Percentiles rank a stretch among this genome's conserved stretches.
These are phyloP conservation scores for Pseudotulostoma volvatum DNA, from an alignment of 495 filamentous ascomycete genomes.

Conservation along the genomic window DNA sequence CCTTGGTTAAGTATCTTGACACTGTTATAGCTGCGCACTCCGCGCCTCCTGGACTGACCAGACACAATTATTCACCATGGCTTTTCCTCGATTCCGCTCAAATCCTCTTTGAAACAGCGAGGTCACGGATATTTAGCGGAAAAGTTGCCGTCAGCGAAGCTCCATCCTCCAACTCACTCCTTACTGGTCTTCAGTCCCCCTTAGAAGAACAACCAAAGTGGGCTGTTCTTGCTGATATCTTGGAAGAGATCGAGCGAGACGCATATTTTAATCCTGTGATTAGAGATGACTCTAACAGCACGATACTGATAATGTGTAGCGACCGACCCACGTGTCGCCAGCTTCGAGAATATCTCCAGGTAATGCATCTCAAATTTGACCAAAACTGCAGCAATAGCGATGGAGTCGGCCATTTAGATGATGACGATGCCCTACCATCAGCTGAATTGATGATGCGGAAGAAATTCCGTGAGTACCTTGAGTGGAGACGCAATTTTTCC, in stretches of 20 bases:
- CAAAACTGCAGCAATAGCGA: conserved; percentile 14
- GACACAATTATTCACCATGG: conserved; percentile 87
- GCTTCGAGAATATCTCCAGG: conserved; percentile 77
- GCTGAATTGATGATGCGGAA: conserved; percentile 78
- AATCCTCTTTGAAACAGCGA: conserved; percentile 83
- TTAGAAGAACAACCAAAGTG: conserved; percentile 93
- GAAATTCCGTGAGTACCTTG: conserved; percentile 71
- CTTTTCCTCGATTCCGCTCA: conserved; percentile 91
- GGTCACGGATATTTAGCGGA: conserved; percentile 72
- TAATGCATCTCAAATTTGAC: conserved; percentile 64
- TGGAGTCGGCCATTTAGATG: conserved; percentile 23
- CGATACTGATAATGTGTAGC: conserved; percentile 87
- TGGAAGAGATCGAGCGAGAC: conserved; percentile 88
- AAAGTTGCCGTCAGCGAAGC: conserved; percentile 33
- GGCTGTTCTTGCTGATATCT: conserved; percentile 65
- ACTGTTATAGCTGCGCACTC: conserved; percentile 83
- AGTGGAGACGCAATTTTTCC: conserved; percentile 82
- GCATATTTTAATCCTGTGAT: conserved; percentile 62
- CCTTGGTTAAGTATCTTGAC: conserved; percentile 84
- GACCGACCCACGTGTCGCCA: conserved; percentile 80
- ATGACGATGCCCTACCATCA: conserved; percentile 39
- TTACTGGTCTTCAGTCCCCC: conserved; percentile 65
- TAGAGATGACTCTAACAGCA: conserved; percentile 75
- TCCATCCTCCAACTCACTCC: conserved; percentile 26
- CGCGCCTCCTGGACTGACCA: conserved; percentile 73